phyloP scores from a whole-genome alignment of 2,329 filamentous ascomycete species.

The Neoscytalidium dimidiatum region DNA sequence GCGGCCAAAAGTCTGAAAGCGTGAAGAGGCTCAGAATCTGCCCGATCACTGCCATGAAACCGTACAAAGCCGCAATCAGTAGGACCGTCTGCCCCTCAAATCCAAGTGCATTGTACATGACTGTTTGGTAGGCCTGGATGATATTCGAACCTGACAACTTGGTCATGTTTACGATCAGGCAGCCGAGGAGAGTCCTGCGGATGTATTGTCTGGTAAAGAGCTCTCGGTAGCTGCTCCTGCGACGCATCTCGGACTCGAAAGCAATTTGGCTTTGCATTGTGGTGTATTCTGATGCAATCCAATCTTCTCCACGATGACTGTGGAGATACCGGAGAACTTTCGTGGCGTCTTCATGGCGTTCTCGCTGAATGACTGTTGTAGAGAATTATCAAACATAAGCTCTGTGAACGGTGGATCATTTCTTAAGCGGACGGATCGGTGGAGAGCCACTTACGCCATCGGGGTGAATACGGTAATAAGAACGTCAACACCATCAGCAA shows the following conservation, averaged over 20 bases:
- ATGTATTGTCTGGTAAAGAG: slow-evolving; percentile 32
- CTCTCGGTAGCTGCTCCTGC: slow-evolving; percentile 17
- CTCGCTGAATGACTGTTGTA: slow-evolving; percentile 25
- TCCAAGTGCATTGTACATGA: slow-evolving; percentile 38
- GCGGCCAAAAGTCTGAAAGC: slow-evolving; percentile 38
- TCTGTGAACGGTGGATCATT: background rate
- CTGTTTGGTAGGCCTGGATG: slow-evolving; percentile 42
- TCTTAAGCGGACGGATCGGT: too few species aligned
- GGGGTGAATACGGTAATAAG: slow-evolving; percentile 24
- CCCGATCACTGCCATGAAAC: slow-evolving; percentile 41
- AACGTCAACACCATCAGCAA: slow-evolving; percentile 21
- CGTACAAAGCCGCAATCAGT: slow-evolving; percentile 39
- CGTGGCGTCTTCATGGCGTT: slow-evolving; percentile 28
- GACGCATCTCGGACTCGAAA: slow-evolving; percentile 28
- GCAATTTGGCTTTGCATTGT: slow-evolving; percentile 34
- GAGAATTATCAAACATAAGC: background rate
- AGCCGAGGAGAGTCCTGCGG: slow-evolving; percentile 34
- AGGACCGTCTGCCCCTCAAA: slow-evolving; percentile 34
- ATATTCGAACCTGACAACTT: slow-evolving; percentile 38
- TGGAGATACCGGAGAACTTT: slow-evolving; percentile 31
- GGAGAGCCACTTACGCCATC: slow-evolving; percentile 14
- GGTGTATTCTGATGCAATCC: slow-evolving; percentile 28
- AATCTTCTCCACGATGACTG: slow-evolving; percentile 24
- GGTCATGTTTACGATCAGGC: slow-evolving; percentile 37
- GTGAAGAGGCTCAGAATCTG: slow-evolving; percentile 36